These are phyloP conservation scores for Cryomyces antarcticus DNA, from an alignment of 495 filamentous ascomycete genomes.

Conservation along the genomic window DNA sequence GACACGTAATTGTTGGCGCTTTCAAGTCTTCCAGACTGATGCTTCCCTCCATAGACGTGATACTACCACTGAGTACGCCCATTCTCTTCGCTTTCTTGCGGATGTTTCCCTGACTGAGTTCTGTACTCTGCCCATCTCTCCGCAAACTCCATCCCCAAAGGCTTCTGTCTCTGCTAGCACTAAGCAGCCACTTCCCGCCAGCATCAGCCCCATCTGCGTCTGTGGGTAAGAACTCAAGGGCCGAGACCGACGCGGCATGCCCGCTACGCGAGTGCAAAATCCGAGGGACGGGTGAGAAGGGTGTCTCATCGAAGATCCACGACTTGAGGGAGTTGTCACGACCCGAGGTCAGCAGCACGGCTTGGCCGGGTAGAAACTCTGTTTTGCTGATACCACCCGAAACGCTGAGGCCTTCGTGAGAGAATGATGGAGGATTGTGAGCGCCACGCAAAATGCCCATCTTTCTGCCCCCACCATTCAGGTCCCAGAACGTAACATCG, in stretches of 20 bases:
- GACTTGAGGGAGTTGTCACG: conserved; percentile 84
- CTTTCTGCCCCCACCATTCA: conserved; percentile 67
- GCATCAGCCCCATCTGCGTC: conserved; percentile 77
- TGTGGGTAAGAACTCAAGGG: conserved; percentile 60
- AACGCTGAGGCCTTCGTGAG: conserved; percentile 30
- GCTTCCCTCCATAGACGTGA: conserved; percentile 27
- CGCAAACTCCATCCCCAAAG: conserved; percentile 91
- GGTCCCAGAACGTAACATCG: conserved; percentile 88
- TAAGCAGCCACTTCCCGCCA: conserved; percentile 84
- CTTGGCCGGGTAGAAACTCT: conserved; percentile 83
- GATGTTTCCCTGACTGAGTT: conserved; percentile 74
- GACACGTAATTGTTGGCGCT: conserved; percentile 71
- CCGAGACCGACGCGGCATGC: conserved; percentile 67
- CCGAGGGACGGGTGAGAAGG: conserved; percentile 65
- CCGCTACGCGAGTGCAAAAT: conserved; percentile 69
- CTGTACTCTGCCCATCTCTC: conserved; percentile 81
- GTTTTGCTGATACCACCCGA: conserved; percentile 46
- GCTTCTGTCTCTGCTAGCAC: conserved; percentile 67
- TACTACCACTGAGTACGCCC: conserved; percentile 36
- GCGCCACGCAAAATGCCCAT: conserved; percentile 67
- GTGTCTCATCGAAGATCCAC: conserved; percentile 83
- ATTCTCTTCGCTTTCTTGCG: conserved; percentile 68
- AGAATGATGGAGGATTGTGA: conserved; percentile 45
- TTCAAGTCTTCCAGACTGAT: conserved; percentile 55
- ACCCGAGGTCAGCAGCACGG: conserved; percentile 72